Base-by-base conservation (phyloP, 2,329 filamentous ascomycete genomes). In the Monosporascus sp. region DNA sequence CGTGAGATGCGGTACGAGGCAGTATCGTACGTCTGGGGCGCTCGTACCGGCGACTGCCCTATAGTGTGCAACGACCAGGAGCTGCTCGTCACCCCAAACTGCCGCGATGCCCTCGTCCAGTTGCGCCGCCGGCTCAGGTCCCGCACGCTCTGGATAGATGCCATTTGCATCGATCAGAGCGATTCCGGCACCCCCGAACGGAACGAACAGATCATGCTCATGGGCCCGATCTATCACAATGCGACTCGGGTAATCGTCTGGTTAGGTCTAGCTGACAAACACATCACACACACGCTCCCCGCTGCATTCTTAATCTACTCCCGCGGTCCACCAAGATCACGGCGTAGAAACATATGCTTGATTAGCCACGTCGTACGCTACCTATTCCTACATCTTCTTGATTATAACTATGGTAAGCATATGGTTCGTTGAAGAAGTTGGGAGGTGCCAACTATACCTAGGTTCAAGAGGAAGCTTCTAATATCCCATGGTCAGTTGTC, bases 161-260 rank as follows among this genome's bases (percentile, higher is more conserved):
- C 55, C 8, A 27, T 27, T 27, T 27, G 26, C 26, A 27, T 27
- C 26, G 26, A 27, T 27, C 26, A 27, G 26, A 46, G 51, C 8
- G 19, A 48, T 22, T 37, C 49, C 20, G 49, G 26, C 7, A 17
- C 22, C n/a, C 47, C 49, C 24, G 61, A 64, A 48, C 52, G 55
- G 6, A 52, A 48, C 14, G 38, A 37, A 7, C 61, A 65, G 49
- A 57, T 63, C 7, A 44, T 47, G 3, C 38, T 58, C 17, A 65
- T 63, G 62, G 55, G 55, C 41, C 46, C 55, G 5, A 54, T 64
- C 7, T 65, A 59, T 49, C 49, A 17, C 7, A 49, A 40, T 19
- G 59, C 61, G 11, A 20, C 16, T 2, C 22, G 44, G 2, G 58
- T 60, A 7, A 37, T 61, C 17, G 49, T 61, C 17, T 65, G 60